phyloP scores from a whole-genome alignment of 2,329 filamentous ascomycete genomes.

The Plenodomus tracheiphilus region DNA sequence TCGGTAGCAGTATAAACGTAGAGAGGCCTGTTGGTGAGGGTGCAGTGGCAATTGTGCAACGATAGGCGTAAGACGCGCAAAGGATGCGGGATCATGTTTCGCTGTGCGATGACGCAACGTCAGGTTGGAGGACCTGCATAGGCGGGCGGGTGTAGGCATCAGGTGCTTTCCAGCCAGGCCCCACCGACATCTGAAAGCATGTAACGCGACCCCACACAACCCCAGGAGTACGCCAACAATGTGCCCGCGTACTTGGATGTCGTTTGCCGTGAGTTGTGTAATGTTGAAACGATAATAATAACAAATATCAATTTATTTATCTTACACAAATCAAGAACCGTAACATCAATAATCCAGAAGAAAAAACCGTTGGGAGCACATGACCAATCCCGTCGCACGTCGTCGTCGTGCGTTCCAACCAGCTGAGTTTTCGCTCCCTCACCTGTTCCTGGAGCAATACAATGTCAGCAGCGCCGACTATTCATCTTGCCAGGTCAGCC shows the following conservation, averaged over 20 bases:
- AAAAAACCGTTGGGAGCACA: background rate
- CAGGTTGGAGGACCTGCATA: background rate
- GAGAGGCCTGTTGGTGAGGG: background rate
- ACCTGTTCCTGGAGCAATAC: too few species aligned
- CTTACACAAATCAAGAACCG: background rate
- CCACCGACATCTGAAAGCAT: background rate
- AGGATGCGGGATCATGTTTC: slow-evolving; percentile 20
- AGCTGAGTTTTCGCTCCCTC: too few species aligned
- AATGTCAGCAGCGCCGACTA: too few species aligned
- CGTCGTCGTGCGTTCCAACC: too few species aligned
- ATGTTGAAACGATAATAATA: background rate
- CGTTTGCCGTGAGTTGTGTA: too few species aligned
- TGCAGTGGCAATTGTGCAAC: background rate
- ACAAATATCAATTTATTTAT: background rate
- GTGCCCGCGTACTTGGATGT: too few species aligned
- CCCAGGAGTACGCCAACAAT: too few species aligned
- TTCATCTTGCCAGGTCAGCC: too few species aligned
- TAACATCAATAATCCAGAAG: background rate
- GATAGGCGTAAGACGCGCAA: slow-evolving; percentile 7
- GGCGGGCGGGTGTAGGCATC: too few species aligned
- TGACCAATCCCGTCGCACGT: too few species aligned
- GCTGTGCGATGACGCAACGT: slow-evolving; percentile 30
- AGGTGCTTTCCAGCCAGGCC: background rate
- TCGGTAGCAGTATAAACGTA: background rate
- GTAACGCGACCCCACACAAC: too few species aligned